A percentile compares a stretch with the other conserved stretches of the same genome.
phyloP scores from a whole-genome alignment of 2,329 filamentous ascomycete genomes.

The Didymella sp. region DNA sequence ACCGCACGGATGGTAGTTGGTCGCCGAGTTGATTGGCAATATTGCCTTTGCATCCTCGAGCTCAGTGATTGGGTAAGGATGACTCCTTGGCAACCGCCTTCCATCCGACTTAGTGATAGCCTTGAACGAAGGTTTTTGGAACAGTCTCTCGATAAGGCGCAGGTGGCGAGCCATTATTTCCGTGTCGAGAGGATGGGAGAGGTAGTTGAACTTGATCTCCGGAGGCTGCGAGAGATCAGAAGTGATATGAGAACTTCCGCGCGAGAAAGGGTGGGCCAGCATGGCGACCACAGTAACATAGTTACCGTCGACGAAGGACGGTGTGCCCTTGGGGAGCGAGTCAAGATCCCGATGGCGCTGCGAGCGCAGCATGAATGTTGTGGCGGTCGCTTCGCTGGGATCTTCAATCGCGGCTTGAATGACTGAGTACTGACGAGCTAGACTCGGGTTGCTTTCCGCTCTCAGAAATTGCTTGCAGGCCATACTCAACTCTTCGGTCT shows the following conservation, averaged over 20 bases:
- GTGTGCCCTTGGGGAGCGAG: slow-evolving; percentile 16
- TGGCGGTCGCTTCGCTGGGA: slow-evolving; percentile 28
- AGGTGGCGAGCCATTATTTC: slow-evolving; percentile 50
- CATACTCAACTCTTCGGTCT: slow-evolving; percentile 16
- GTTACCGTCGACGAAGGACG: slow-evolving; percentile 23
- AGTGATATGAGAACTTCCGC: slow-evolving; percentile 51
- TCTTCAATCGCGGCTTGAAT: slow-evolving; percentile 24
- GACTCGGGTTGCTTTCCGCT: slow-evolving; percentile 7
- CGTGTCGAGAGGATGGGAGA: slow-evolving; percentile 54
- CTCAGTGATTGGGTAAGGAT: slow-evolving; percentile 16
- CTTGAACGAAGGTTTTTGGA: slow-evolving; percentile 20
- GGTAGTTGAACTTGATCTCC: slow-evolving; percentile 51
- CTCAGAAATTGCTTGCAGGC: slow-evolving; percentile 1
- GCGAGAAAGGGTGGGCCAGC: slow-evolving; percentile 50
- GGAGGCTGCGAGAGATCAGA: slow-evolving; percentile 45
- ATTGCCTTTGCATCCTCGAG: slow-evolving; percentile 27
- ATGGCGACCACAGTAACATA: slow-evolving; percentile 25
- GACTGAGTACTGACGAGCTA: slow-evolving; percentile 22
- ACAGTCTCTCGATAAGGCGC: slow-evolving; percentile 43
- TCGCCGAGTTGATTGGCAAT: slow-evolving; percentile 22
- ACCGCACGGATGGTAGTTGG: slow-evolving; percentile 40
- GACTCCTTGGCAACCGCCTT: slow-evolving; percentile 23
- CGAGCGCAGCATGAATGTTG: slow-evolving; percentile 23
- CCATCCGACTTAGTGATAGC: slow-evolving; percentile 19
- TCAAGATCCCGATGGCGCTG: slow-evolving; percentile 21